phyloP scores from a whole-genome alignment of 2,329 filamentous ascomycete genomes.

The Myriangium duriaei region DNA sequence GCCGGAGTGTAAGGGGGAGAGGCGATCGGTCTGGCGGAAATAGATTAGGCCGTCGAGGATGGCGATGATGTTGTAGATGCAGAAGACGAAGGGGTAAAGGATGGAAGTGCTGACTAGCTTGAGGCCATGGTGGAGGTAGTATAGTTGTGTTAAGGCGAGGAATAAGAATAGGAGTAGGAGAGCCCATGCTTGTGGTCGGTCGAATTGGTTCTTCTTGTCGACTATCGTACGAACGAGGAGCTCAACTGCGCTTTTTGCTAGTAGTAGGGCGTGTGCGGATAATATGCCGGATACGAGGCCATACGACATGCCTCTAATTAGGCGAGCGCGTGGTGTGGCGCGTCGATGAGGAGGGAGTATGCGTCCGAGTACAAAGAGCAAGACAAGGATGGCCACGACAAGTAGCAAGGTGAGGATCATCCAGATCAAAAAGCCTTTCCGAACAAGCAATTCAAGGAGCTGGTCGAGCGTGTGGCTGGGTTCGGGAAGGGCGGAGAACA shows the following conservation, averaged over 20 bases:
- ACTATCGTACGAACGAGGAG: slow-evolving; percentile 76
- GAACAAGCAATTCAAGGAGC: slow-evolving; percentile 60
- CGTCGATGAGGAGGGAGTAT: slow-evolving; percentile 21
- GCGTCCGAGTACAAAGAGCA: slow-evolving; percentile 31
- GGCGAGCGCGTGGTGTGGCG: slow-evolving; percentile 35
- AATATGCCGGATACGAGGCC: slow-evolving; percentile 80
- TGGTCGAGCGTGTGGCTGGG: slow-evolving; percentile 81
- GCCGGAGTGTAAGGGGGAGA: slow-evolving; percentile 62
- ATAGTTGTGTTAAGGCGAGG: slow-evolving; percentile 80
- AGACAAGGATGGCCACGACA: slow-evolving; percentile 33
- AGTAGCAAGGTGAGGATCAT: slow-evolving; percentile 36
- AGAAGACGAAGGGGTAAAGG: slow-evolving; percentile 93
- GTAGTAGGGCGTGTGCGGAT: slow-evolving; percentile 81
- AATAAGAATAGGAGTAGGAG: slow-evolving; percentile 71
- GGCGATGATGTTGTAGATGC: slow-evolving; percentile 97
- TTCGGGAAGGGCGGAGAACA: slow-evolving; percentile 87
- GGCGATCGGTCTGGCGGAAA: slow-evolving; percentile 74
- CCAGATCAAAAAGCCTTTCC: slow-evolving; percentile 44
- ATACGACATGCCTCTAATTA: slow-evolving; percentile 73
- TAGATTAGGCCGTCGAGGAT: slow-evolving; percentile 96
- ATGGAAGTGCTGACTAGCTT: slow-evolving; percentile 93
- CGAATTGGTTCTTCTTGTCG: slow-evolving; percentile 83
- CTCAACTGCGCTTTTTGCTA: slow-evolving; percentile 95
- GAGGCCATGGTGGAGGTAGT: slow-evolving; percentile 85
- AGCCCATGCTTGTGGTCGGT: slow-evolving; percentile 88